Evolutionary conservation across 257 asterid genomes (phyloP).

Genomic region (Petunia secreta): DNA sequence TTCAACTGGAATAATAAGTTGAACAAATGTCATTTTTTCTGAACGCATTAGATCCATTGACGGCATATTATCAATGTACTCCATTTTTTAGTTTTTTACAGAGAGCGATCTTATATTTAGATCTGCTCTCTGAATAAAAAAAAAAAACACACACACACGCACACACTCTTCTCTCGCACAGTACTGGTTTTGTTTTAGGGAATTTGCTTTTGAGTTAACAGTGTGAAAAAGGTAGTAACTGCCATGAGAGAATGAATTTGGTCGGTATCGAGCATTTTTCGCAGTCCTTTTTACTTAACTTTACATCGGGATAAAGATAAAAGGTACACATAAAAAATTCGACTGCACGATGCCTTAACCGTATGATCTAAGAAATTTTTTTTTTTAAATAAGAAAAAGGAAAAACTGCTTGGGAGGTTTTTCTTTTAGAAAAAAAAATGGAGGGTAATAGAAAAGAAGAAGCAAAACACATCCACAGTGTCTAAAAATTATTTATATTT

Average conservation of each 20-base stretch:
- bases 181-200: background rate
- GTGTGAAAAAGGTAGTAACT: slow-evolving; percentile 14
- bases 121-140: slow-evolving; percentile 19
- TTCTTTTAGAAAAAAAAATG: no score
- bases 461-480: no score
- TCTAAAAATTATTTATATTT: no score
- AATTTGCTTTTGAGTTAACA: background rate
- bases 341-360: background rate
- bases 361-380: no score
- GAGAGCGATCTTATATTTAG: slow-evolving; percentile 19
- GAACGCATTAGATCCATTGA: slow-evolving; percentile 99
- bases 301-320: slow-evolving; percentile 5
- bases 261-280: slow-evolving; percentile 8
- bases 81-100: slow-evolving; percentile 59
- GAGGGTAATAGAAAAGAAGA: no score
- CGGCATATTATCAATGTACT: slow-evolving; percentile 69
- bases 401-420: no score
- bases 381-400: no score
- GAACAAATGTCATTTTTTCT: slow-evolving; percentile 91
- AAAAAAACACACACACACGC: background rate
- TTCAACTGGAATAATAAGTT: slow-evolving; percentile 91
- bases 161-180: background rate
- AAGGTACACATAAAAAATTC: background rate
- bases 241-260: slow-evolving; percentile 5
- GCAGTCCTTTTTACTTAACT: background rate